Conservation (phyloP, 345 rosid species). For the Sonneratia caseolaris region DNA sequence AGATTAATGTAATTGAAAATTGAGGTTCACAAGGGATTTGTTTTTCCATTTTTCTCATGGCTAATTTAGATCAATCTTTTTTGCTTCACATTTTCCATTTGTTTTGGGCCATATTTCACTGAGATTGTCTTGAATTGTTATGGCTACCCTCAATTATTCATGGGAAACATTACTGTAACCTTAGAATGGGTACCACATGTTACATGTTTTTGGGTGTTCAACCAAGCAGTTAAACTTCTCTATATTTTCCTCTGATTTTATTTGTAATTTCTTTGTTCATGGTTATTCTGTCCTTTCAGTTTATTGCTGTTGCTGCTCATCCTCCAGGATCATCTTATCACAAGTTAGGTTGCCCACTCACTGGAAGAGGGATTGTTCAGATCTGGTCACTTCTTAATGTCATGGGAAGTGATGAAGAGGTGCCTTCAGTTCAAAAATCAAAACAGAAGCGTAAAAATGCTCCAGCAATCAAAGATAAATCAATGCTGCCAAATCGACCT, state of each 20-base stretch:
- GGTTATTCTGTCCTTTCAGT: conserved; percentile 31
- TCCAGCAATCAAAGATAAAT: conserved; percentile 15
- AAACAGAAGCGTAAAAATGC: conserved; percentile 10
- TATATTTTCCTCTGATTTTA: neutral
- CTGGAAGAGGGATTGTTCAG: conserved; percentile 82
- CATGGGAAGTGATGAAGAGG: conserved; percentile 20
- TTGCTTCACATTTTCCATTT: neutral
- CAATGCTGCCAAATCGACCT: conserved; percentile 14
- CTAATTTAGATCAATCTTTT: neutral
- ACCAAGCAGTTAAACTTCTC: neutral
- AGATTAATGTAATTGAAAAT: neutral
- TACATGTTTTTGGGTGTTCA: neutral
- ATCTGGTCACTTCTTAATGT: conserved; percentile 68
- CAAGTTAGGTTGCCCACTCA: conserved; percentile 55
- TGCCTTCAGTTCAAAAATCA: conserved; percentile 1
- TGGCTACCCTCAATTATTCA: neutral
- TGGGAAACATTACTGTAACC: neutral
- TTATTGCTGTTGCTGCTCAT: conserved; percentile 86
- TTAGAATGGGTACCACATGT: neutral
- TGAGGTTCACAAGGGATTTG: neutral
- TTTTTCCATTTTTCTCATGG: neutral
- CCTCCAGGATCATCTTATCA: conserved; percentile 72
- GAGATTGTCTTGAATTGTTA: neutral
- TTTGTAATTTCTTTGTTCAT: neutral
- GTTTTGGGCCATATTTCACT: neutral